Conservation (phyloP, 1,284 basidiomycete genomes). For the Papiliotrema fonsecae region DNA sequence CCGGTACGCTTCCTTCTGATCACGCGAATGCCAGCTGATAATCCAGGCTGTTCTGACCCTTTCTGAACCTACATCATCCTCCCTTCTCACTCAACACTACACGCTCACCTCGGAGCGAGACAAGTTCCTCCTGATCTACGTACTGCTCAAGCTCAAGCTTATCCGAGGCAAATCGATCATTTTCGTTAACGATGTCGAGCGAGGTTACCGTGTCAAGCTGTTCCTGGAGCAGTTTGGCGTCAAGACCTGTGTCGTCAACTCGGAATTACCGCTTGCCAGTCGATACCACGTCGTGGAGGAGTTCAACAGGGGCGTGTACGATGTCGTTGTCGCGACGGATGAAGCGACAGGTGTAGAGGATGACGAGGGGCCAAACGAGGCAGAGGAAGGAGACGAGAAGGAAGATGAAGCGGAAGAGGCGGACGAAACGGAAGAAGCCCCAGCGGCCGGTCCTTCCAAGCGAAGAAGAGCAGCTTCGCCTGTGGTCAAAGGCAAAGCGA, state of each 20-base stretch:
- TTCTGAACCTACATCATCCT: slow-evolving; percentile 71
- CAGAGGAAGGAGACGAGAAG: slow-evolving; percentile 46
- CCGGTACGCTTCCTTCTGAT: slow-evolving; percentile 57
- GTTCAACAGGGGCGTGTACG: slow-evolving; percentile 97
- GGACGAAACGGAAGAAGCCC: slow-evolving; percentile 27
- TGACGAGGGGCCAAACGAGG: slow-evolving; percentile 47
- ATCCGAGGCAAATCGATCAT: slow-evolving; percentile 90
- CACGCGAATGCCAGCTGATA: neutral
- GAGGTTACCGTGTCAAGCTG: slow-evolving; percentile 71
- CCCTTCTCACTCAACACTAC: slow-evolving; percentile 73
- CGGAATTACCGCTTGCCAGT: slow-evolving; percentile 91
- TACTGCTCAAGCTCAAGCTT: slow-evolving; percentile 66
- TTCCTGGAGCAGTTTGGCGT: slow-evolving; percentile 98
- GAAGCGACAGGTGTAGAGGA: slow-evolving; percentile 61
- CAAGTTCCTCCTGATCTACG: slow-evolving; percentile 34
- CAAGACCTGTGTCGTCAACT: slow-evolving; percentile 93
- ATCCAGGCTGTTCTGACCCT: slow-evolving; percentile 72
- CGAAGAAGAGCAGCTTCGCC: slow-evolving; percentile 41
- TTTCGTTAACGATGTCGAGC: slow-evolving; percentile 95
- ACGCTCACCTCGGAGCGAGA: slow-evolving; percentile 55
- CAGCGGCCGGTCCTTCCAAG: slow-evolving; percentile 39
- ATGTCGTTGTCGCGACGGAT: slow-evolving; percentile 98
- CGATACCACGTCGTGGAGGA: slow-evolving; percentile 97
- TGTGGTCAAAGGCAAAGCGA: slow-evolving; percentile 34
- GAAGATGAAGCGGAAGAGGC: slow-evolving; percentile 25